Evolutionary conservation across 2,329 filamentous ascomycete species (phyloP), one percentile per base, ranked within the genome.

Genomic region (Hymenoscyphus albidus): DNA sequence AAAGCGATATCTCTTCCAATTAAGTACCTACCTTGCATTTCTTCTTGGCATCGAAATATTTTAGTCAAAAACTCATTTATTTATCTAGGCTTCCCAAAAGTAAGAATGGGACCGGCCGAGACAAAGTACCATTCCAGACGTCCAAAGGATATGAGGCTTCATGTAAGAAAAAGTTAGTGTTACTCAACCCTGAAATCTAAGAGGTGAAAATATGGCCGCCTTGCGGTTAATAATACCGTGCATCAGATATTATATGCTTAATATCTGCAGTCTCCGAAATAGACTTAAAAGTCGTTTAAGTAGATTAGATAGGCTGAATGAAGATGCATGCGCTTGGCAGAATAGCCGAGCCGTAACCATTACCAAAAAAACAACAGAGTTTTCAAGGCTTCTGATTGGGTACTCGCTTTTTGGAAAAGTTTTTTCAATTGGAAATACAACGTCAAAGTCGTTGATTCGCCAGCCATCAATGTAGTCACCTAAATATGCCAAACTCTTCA

Each of bases 291-390:
- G 40, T 63, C 54, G 63, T 69, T 58, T 67, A 66, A 42, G n/a
- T 64, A 64, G 27, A 66, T 64, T 65, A 38, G 55, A 13, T 35
- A 69, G 67, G 67, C 67, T 69, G 67, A 69, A 69, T 64, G 38
- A 27, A 59, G 54, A 27, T 35, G 59, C 63, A 65, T 59, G 55
- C 22, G 55, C 51, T 27, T 27, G 62, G 27, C 27, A 44, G 42
- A 62, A 61, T 39, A 64, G 63, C 63, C 63, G 63, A 55, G 59
- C 51, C 57, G 62, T 38, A 12, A 58, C 54, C 61, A 62, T 27
- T 59, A 60, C 57, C 56, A 58, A 59, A 42, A 27, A 44, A 39
- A 39, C 13, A 59, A 39, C 40, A 27, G 38, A 60, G 16, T 10
- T 54, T n/a, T 27, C 35, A 7, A n/a, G 18, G 14, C 31, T 7